Percentiles rank a stretch among this genome's conserved stretches.
phyloP scores from a whole-genome alignment of 169 alveolate genomes.

The Plasmodium gaboni region DNA sequence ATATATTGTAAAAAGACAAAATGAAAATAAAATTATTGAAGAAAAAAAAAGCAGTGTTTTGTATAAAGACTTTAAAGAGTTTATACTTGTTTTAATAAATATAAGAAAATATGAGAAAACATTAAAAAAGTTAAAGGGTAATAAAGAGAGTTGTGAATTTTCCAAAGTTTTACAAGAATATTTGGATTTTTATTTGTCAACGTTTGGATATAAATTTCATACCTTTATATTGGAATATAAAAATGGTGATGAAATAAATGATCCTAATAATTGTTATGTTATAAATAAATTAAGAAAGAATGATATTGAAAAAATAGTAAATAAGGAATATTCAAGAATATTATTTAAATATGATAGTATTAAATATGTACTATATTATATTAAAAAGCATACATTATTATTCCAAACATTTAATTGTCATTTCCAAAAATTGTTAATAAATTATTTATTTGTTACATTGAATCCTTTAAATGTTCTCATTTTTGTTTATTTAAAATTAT shows the following conservation, averaged over 20 bases:
- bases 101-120: slow-evolving; percentile 63
- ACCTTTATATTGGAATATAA: slow-evolving; percentile 63
- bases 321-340: slow-evolving; percentile 36
- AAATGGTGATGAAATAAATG: slow-evolving; percentile 4
- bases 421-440: slow-evolving; percentile 23
- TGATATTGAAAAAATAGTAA: slow-evolving; percentile 45
- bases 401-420: slow-evolving; percentile 13
- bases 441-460: slow-evolving; percentile 15
- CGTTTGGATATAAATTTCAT: slow-evolving; percentile 71
- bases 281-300: slow-evolving; percentile 26
- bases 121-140: slow-evolving; percentile 36
- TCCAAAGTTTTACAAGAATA: slow-evolving; percentile 35
- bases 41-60: slow-evolving; percentile 57
- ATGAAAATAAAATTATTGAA: slow-evolving; percentile 30
- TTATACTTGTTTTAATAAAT: slow-evolving; percentile 36
- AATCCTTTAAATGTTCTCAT: slow-evolving; percentile 51
- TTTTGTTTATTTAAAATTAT: slow-evolving; percentile 45
- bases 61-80: slow-evolving; percentile 39
- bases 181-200: slow-evolving; percentile 35
- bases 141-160: slow-evolving; percentile 5
- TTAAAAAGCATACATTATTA: slow-evolving; percentile 18
- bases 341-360: slow-evolving; percentile 45
- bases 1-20: slow-evolving; percentile 54
- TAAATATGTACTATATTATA: slow-evolving; percentile 45
- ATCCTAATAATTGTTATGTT: slow-evolving; percentile 36